A percentile compares a stretch with the other conserved stretches of the same genome.
Evolutionary conservation across 495 filamentous ascomycete genomes (phyloP).

Genomic region (Aspergillus avenaceus): DNA sequence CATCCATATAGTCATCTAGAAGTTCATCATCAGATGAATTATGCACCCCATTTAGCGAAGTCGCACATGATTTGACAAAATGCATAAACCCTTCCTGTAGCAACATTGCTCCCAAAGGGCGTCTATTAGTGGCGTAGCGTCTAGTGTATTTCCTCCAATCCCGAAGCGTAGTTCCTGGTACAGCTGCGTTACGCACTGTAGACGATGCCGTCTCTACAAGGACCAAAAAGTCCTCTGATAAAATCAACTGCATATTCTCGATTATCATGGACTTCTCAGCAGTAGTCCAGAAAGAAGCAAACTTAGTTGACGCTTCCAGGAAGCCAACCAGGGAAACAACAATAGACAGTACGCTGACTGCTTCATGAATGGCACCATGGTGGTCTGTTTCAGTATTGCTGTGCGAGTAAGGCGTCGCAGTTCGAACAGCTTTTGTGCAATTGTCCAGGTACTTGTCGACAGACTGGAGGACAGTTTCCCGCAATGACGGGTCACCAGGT

Average conservation of each 20-base stretch:
- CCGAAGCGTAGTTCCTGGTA: constrained; percentile 44
- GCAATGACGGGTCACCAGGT: constrained; percentile 52
- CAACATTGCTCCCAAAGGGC: constrained; percentile 88
- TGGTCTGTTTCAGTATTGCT: constrained; percentile 46
- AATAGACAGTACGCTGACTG: constrained; percentile 64
- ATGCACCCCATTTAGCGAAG: constrained; percentile 58
- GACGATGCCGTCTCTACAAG: constrained; percentile 84
- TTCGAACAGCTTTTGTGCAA: constrained; percentile 52
- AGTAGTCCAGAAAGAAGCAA: constrained; percentile 73
- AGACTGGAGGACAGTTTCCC: constrained; percentile 53
- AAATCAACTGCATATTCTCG: constrained; percentile 59
- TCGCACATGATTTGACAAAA: constrained; percentile 75
- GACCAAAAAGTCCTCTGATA: constrained; percentile 79
- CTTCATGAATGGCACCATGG: constrained; percentile 53
- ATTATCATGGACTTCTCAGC: constrained; percentile 68
- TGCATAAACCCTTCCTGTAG: constrained; percentile 82
- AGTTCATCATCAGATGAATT: constrained; percentile 58
- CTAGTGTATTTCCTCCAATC: constrained; percentile 81
- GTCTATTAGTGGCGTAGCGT: constrained; percentile 74
- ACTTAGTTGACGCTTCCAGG: constrained; percentile 69
- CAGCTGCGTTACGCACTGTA: constrained; percentile 64
- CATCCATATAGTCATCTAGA: constrained; percentile 68
- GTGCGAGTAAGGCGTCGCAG: constrained; percentile 24
- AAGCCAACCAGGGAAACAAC: constrained; percentile 84
- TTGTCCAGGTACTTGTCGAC: constrained; percentile 65